These are phyloP conservation scores for Diutina mesorugosa DNA, from an alignment of 1,139 yeast species.

Conservation along the genomic window DNA sequence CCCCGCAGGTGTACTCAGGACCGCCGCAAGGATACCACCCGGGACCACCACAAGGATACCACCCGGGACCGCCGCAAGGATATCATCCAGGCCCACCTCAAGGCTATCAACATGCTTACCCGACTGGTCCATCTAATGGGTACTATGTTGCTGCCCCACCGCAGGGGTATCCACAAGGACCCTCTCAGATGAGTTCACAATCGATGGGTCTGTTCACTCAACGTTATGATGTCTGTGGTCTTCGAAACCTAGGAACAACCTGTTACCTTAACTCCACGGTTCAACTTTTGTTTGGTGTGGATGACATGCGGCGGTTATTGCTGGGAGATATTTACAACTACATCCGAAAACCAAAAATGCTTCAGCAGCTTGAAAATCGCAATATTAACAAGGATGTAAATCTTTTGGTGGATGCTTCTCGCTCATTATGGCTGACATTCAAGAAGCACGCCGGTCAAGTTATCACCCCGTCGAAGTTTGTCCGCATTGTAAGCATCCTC, in stretches of 20 bases:
- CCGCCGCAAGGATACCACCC: neutral
- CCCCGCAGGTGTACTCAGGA: neutral
- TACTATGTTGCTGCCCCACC: neutral
- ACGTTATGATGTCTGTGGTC: slow-evolving; percentile 35
- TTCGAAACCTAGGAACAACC: slow-evolving; percentile 57
- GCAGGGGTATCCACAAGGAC: neutral
- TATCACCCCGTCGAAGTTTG: slow-evolving; percentile 52
- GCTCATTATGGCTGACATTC: slow-evolving; percentile 30
- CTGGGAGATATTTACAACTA: slow-evolving; percentile 10
- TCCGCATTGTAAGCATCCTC: slow-evolving; percentile 36
- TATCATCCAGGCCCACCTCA: neutral
- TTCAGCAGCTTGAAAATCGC: neutral
- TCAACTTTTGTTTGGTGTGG: slow-evolving; percentile 50
- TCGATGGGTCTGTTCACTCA: neutral
- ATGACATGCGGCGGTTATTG: slow-evolving; percentile 28
- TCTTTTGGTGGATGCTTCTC: slow-evolving; percentile 31
- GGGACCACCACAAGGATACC: neutral
- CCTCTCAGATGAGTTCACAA: neutral
- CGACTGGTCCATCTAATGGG: neutral
- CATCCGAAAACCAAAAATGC: slow-evolving; percentile 19
- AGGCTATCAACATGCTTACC: neutral
- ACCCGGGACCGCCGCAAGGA: neutral
- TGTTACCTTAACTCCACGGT: slow-evolving; percentile 63
- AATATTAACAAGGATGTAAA: neutral
- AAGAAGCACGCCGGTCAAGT: slow-evolving; percentile 45